Evolutionary conservation across 441 rosid genomes (phyloP).

Genomic region (Pelargonium australe): DNA sequence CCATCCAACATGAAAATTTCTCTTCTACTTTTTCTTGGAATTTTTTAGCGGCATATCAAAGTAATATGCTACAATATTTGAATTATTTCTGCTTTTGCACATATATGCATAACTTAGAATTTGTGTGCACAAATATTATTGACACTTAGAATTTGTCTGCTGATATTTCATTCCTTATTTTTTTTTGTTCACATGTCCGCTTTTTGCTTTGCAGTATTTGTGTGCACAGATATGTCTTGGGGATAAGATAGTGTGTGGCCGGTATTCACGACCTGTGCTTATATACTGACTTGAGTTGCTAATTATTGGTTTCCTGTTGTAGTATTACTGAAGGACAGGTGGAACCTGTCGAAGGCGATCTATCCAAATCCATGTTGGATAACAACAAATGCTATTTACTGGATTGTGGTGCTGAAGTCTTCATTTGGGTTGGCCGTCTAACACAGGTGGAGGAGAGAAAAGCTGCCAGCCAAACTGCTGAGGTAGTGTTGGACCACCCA

Average conservation of each 20-base stretch:
- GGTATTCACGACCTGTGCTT: neutral
- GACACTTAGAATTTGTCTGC: slow-evolving; percentile 4
- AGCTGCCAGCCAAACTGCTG: slow-evolving; percentile 67
- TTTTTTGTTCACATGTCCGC: neutral
- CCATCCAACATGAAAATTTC: neutral
- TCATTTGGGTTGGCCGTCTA: slow-evolving; percentile 94
- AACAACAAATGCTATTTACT: slow-evolving; percentile 81
- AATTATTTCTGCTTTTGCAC: neutral
- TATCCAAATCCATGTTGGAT: slow-evolving; percentile 78
- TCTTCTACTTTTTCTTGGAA: neutral
- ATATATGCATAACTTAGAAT: neutral
- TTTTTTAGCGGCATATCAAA: neutral
- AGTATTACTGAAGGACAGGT: slow-evolving; percentile 65
- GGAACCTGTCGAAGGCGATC: slow-evolving; percentile 67
- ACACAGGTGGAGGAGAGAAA: slow-evolving; percentile 98
- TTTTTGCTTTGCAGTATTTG: neutral
- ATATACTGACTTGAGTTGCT: neutral
- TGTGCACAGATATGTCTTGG: neutral
- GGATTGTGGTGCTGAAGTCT: slow-evolving; percentile 87
- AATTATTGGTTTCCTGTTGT: slow-evolving; percentile 18
- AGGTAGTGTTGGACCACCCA: slow-evolving; percentile 44
- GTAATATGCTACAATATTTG: neutral
- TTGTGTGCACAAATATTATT: neutral
- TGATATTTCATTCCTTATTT: neutral
- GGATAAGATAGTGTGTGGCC: slow-evolving; percentile 1